A percentile compares a stretch with the other conserved stretches of the same genome.
Evolutionary conservation across 768 basidiomycete species (phyloP).

Genomic region (Termitomyces sp.): DNA sequence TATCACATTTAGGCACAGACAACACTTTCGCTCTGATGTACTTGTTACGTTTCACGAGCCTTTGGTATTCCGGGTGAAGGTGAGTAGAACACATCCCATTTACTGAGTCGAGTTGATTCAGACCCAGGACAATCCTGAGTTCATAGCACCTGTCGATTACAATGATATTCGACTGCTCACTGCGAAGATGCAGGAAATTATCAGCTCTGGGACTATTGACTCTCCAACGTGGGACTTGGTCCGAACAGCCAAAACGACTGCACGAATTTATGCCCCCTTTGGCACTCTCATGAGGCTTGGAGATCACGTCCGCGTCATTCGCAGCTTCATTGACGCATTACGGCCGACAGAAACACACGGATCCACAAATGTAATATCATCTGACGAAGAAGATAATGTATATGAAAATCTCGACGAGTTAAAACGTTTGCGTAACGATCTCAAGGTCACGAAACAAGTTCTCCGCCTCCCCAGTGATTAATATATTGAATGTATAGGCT

Average conservation of each 20-base stretch:
- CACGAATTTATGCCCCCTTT: slow-evolving; percentile 81
- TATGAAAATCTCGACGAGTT: slow-evolving; percentile 19
- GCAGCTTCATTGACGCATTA: slow-evolving; percentile 74
- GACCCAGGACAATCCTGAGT: slow-evolving; percentile 59
- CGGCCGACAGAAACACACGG: slow-evolving; percentile 32
- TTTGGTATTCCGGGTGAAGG: slow-evolving; percentile 60
- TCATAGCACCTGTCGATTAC: slow-evolving; percentile 63
- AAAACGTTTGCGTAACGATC: slow-evolving; percentile 39
- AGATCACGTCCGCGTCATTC: slow-evolving; percentile 72
- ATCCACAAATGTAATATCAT: slow-evolving; percentile 16
- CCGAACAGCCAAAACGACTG: slow-evolving; percentile 68
- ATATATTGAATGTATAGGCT: slow-evolving; percentile 27
- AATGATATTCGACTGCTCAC: slow-evolving; percentile 55
- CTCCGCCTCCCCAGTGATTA: neutral
- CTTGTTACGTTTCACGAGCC: slow-evolving; percentile 77
- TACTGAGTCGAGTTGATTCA: neutral
- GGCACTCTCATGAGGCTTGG: slow-evolving; percentile 83
- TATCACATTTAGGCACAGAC: slow-evolving; percentile 53
- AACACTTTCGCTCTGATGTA: slow-evolving; percentile 86
- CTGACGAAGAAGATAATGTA: slow-evolving; percentile 9
- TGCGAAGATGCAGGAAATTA: slow-evolving; percentile 54
- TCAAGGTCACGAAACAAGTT: slow-evolving; percentile 42
- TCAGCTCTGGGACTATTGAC: slow-evolving; percentile 74
- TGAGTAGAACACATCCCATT: slow-evolving; percentile 14
- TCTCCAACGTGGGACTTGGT: slow-evolving; percentile 82